Evolutionary conservation across 768 basidiomycete genomes (phyloP).

Genomic region (Grammothele lineata): DNA sequence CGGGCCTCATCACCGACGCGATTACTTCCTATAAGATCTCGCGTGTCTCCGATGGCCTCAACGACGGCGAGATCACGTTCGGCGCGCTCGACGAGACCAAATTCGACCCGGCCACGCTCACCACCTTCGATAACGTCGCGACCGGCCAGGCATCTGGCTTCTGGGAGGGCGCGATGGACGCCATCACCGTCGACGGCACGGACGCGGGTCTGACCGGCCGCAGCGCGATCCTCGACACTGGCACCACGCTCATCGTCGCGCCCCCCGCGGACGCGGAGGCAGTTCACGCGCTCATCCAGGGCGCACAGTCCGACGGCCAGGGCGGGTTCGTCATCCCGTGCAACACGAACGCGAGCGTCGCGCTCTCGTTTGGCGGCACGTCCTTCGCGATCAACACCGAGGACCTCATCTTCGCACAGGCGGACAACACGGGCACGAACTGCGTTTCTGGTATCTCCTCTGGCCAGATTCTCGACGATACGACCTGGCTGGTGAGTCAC

Average conservation of each 20-base stretch:
- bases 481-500: slow-evolving; percentile 64
- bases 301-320: slow-evolving; percentile 45
- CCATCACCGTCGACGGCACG: slow-evolving; percentile 53
- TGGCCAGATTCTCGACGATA: slow-evolving; percentile 52
- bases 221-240: slow-evolving; percentile 61
- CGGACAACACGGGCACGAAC: slow-evolving; percentile 45
- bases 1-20: slow-evolving; percentile 53
- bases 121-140: slow-evolving; percentile 62
- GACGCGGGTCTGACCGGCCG: slow-evolving; percentile 51
- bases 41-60: slow-evolving; percentile 61
- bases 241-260: slow-evolving; percentile 41
- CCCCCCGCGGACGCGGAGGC: slow-evolving; percentile 45
- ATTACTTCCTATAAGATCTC: slow-evolving; percentile 81
- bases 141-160: slow-evolving; percentile 45
- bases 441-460: slow-evolving; percentile 71
- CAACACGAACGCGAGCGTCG: slow-evolving; percentile 46
- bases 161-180: slow-evolving; percentile 72
- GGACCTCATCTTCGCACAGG: slow-evolving; percentile 57
- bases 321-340: slow-evolving; percentile 64
- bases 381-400: slow-evolving; percentile 60
- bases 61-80: slow-evolving; percentile 81
- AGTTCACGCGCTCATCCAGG: slow-evolving; percentile 54
- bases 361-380: slow-evolving; percentile 55
- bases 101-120: slow-evolving; percentile 56
- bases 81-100: slow-evolving; percentile 71